Evolutionary conservation across 2,329 filamentous ascomycete genomes (phyloP).

Genomic region (Pseudocercospora cruenta): DNA sequence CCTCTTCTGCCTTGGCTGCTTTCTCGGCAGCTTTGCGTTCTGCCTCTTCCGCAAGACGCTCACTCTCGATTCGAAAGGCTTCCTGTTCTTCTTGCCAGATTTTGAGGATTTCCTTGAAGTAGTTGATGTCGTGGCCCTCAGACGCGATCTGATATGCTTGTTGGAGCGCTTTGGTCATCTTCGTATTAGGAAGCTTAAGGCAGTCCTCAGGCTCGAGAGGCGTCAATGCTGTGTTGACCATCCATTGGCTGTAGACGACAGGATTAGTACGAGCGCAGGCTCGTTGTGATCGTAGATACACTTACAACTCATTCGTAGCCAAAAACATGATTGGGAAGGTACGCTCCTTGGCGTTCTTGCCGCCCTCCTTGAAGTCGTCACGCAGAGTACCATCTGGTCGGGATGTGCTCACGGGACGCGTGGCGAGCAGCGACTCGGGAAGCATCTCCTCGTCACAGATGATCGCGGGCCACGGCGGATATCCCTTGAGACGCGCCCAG

Average conservation of each 20-base stretch:
- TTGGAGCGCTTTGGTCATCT: slow-evolving; percentile 78
- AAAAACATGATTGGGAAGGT: slow-evolving; percentile 96
- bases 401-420: slow-evolving; percentile 81
- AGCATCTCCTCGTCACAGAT: slow-evolving; percentile 95
- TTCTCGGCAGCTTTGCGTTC: slow-evolving; percentile 44
- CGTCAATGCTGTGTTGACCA: slow-evolving; percentile 78
- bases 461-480: slow-evolving; percentile 91
- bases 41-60: slow-evolving; percentile 45
- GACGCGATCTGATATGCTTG: slow-evolving; percentile 79
- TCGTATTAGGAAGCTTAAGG: slow-evolving; percentile 71
- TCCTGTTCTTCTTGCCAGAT: slow-evolving; percentile 61
- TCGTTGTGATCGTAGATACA: slow-evolving; percentile 32
- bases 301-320: slow-evolving; percentile 95
- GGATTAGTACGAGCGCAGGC: slow-evolving; percentile 1
- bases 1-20: slow-evolving; percentile 48
- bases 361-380: slow-evolving; percentile 83
- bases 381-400: slow-evolving; percentile 83
- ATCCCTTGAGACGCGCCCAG: slow-evolving; percentile 91
- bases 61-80: slow-evolving; percentile 31
- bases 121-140: slow-evolving; percentile 73
- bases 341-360: slow-evolving; percentile 81
- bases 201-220: slow-evolving; percentile 72
- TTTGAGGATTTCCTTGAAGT: slow-evolving; percentile 79
- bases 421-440: slow-evolving; percentile 73
- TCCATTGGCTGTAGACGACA: slow-evolving; percentile 72